Conservation (phyloP, 2,329 filamentous ascomycete genomes). For the Fusarium temperatum region DNA sequence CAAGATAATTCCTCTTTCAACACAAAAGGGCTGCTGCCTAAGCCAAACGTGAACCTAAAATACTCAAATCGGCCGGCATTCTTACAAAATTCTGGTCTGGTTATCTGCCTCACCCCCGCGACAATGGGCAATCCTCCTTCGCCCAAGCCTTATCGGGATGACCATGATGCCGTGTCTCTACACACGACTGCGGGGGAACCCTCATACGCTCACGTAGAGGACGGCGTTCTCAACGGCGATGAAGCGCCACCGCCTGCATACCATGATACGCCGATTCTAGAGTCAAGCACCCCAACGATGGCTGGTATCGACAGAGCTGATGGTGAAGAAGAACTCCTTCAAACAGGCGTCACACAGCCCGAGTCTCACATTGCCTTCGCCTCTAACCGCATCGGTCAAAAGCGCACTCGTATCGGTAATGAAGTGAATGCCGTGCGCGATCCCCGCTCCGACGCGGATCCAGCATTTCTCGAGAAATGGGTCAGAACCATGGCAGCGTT, state of each 20-base stretch:
- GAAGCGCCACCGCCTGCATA: background rate
- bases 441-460: conserved; percentile 24
- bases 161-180: conserved; percentile 34
- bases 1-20: background rate
- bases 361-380: conserved; percentile 14
- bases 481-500: conserved; percentile 10
- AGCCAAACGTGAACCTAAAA: background rate
- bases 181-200: conserved; percentile 26
- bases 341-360: background rate
- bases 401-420: conserved; percentile 26
- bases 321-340: background rate
- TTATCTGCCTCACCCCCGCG: background rate
- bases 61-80: background rate
- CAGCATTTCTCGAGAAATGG: conserved; percentile 20
- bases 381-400: conserved; percentile 21
- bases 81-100: no score
- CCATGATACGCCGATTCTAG: background rate
- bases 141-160: conserved; percentile 9
- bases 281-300: background rate
- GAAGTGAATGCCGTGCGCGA: conserved; percentile 27
- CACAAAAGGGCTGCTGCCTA: background rate
- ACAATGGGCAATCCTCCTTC: conserved; percentile 11
- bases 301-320: background rate
- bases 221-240: background rate
- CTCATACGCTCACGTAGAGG: conserved; percentile 1